Evolutionary conservation across 1,284 basidiomycete genomes (phyloP).

Genomic region (Vanrija pseudolonga): DNA sequence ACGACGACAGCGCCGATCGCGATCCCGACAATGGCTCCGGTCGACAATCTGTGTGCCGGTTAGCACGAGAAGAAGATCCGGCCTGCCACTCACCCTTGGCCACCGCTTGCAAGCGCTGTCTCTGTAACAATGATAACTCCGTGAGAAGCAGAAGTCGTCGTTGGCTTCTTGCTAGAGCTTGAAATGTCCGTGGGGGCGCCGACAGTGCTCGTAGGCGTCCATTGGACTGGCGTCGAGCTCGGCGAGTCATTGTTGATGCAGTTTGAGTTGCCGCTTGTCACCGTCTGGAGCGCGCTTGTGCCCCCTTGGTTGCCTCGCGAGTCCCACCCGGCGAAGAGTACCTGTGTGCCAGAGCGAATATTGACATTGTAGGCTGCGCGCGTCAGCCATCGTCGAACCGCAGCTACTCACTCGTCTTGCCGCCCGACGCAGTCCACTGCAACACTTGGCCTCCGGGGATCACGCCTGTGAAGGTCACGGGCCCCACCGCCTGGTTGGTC

Average conservation of each 20-base stretch:
- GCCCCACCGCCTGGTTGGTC: slow-evolving; percentile 23
- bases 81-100: slow-evolving; percentile 19
- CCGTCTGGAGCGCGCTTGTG: slow-evolving; percentile 27
- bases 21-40: slow-evolving; percentile 41
- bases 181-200: slow-evolving; percentile 31
- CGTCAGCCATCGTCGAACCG: not conserved
- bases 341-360: slow-evolving; percentile 27
- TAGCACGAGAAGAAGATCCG: not conserved
- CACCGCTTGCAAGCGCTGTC: slow-evolving; percentile 7
- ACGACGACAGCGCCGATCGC: slow-evolving; percentile 32
- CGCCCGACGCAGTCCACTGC: slow-evolving; percentile 13
- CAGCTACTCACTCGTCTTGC: not conserved
- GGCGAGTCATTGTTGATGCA: slow-evolving; percentile 34
- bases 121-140: not conserved
- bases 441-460: slow-evolving; percentile 42
- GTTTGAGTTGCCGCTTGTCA: slow-evolving; percentile 14
- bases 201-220: slow-evolving; percentile 6
- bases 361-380: slow-evolving; percentile 33
- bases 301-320: slow-evolving; percentile 24
- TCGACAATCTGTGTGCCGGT: slow-evolving; percentile 19
- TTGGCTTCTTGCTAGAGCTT: slow-evolving; percentile 20
- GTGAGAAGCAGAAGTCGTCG: not conserved
- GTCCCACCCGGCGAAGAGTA: slow-evolving; percentile 40
- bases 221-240: slow-evolving; percentile 22
- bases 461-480: slow-evolving; percentile 36